phyloP scores from a whole-genome alignment of 495 filamentous ascomycete species.

The Tetracladium marchalianum region DNA sequence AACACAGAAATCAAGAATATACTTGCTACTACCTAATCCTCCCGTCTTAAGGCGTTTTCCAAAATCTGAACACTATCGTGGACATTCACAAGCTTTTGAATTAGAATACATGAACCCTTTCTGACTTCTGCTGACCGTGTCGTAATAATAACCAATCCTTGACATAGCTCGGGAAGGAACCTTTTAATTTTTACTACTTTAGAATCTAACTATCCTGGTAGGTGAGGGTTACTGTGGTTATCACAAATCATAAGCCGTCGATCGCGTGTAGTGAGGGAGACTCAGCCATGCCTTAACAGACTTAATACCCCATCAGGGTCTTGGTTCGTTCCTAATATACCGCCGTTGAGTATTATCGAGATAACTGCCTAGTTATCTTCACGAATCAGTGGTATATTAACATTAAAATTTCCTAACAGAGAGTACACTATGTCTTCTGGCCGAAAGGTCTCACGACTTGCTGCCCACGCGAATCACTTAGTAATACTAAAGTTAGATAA shows the following conservation, averaged over 20 bases:
- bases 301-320: constrained; percentile 15
- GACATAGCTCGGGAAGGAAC: constrained; percentile 25
- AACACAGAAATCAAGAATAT: not conserved
- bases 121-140: constrained; percentile 26
- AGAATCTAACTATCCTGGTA: constrained; percentile 12
- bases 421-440: constrained; percentile 17
- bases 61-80: constrained; percentile 27
- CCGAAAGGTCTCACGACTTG: constrained; percentile 6
- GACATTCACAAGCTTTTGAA: constrained; percentile 24
- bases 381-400: constrained; percentile 19
- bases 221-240: constrained; percentile 31
- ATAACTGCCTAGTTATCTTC: constrained; percentile 17
- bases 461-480: constrained; percentile 3
- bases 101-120: constrained; percentile 20
- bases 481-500: constrained; percentile 4
- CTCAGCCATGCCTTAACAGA: constrained; percentile 28
- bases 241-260: constrained; percentile 34
- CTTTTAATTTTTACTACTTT: constrained; percentile 21
- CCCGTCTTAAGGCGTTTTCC: constrained; percentile 22
- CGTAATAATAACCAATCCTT: constrained; percentile 32
- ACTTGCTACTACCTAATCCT: constrained; percentile 12
- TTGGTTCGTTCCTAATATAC: constrained; percentile 1
- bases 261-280: constrained; percentile 29
- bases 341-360: constrained; percentile 13
- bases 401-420: constrained; percentile 3